Evolutionary conservation across 148 eudicot species (phyloP).

Genomic region (Drosera capensis): DNA sequence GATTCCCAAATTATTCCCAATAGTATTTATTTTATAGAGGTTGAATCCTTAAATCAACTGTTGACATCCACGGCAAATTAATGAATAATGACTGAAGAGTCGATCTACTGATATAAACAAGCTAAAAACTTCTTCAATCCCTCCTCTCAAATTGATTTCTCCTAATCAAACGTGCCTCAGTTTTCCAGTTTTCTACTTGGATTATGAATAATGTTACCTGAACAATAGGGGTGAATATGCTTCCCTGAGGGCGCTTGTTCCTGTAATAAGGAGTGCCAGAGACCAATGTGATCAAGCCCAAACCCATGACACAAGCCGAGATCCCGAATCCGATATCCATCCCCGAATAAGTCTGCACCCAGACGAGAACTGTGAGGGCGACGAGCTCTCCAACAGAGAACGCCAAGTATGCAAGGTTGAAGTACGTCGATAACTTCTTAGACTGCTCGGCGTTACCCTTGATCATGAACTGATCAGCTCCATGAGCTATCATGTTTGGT

Average conservation of each 20-base stretch:
- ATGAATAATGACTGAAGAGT: too few relatives aligned
- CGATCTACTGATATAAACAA: too few relatives aligned
- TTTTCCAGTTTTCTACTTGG: too few relatives aligned
- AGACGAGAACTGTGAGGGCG: slow-evolving; percentile 78
- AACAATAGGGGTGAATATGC: slow-evolving; percentile 77
- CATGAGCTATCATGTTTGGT: slow-evolving; percentile 97
- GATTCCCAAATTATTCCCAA: too few relatives aligned
- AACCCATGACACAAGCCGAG: slow-evolving; percentile 82
- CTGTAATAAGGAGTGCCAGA: slow-evolving; percentile 58
- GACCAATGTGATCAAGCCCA: slow-evolving; percentile 67
- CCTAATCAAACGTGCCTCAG: too few relatives aligned
- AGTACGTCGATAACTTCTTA: slow-evolving; percentile 71
- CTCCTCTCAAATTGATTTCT: too few relatives aligned
- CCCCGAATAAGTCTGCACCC: slow-evolving; percentile 91
- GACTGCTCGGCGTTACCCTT: slow-evolving; percentile 29
- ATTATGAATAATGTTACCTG: too few relatives aligned
- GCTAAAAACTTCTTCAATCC: too few relatives aligned
- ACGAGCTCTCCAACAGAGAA: slow-evolving; percentile 80
- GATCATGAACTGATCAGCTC: slow-evolving; percentile 69
- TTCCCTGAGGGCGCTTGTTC: slow-evolving; percentile 80
- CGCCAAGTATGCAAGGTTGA: slow-evolving; percentile 90
- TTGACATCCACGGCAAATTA: too few relatives aligned
- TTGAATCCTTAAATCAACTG: too few relatives aligned
- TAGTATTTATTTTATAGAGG: too few relatives aligned
- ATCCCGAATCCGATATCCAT: slow-evolving; percentile 96